Base-by-base conservation (phyloP, 495 filamentous ascomycete species). In the Sabuloglossum arenarium region DNA sequence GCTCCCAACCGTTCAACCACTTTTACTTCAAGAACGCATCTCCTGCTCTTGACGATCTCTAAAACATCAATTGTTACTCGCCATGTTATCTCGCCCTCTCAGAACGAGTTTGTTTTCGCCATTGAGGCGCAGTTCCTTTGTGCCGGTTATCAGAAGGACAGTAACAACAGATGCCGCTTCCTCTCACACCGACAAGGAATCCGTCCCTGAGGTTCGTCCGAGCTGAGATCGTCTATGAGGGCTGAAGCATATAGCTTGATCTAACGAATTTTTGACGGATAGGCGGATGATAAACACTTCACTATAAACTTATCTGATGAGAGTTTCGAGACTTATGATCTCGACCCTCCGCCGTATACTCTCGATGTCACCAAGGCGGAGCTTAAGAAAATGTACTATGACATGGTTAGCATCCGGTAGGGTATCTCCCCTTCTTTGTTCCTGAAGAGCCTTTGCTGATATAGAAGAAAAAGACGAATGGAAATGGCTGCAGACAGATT, bases 271-370 rank as follows among this genome's bases (percentile, higher is more conserved):
- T 27, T n/a, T 12, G 8, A 29, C 16, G 47, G 31, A 2, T 61
- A 95, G 89, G 83, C 87, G 69, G 91, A 96, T 70, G 86, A 95
- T 63, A 82, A 96, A 75, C 81, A 80, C 52, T 98, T 98, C 76
- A 82, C 84, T 59, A 80, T 98, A 68, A 80, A 78, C 57, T 84
- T 98, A 68, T 93, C 86, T 66, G 82, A 93, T 63, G 90, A 97
- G 84, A 88, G 85, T 75, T 98, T 97, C 76, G 91, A 98, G 78
- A 96, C 89, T 58, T 98, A 97, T 73, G 87, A 96, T 75, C 80
- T 97, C 68, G 90, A 97, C 72, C 89, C 88, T 53, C 93, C 93
- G 24, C 73, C 85, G 19, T 94, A 94, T 73, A 88, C 86, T 55
- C 70, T 97, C 63, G 75, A 87, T 61, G 85, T 88, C 61, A 97